Conservation (phyloP, 208 protist species). For the Angomonas ambiguus region DNA sequence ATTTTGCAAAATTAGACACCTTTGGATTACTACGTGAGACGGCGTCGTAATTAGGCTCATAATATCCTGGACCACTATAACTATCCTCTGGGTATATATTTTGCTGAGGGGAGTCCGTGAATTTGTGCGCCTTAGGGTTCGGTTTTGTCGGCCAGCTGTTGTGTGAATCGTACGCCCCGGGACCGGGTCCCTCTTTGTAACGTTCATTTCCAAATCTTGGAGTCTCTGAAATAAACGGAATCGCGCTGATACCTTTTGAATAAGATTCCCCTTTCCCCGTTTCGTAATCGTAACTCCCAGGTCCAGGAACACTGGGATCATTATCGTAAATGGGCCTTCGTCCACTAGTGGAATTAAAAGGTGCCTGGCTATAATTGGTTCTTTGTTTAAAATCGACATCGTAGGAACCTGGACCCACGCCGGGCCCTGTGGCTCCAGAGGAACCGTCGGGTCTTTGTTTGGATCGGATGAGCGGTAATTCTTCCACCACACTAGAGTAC, state of each 20-base stretch:
- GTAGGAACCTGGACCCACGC: slow-evolving; percentile 73
- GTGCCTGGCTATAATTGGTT: slow-evolving; percentile 43
- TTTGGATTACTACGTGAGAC: slow-evolving; percentile 34
- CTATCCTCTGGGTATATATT: neutral
- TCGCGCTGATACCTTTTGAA: slow-evolving; percentile 27
- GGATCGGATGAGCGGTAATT: slow-evolving; percentile 68
- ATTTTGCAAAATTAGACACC: slow-evolving; percentile 49
- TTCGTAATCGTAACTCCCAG: slow-evolving; percentile 46
- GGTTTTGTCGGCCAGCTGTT: slow-evolving; percentile 26
- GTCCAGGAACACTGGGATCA: slow-evolving; percentile 49
- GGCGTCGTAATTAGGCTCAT: slow-evolving; percentile 47
- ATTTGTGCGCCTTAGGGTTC: slow-evolving; percentile 15
- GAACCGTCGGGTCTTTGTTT: slow-evolving; percentile 39
- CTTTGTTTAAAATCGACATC: slow-evolving; percentile 27
- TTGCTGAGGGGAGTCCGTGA: slow-evolving; percentile 26
- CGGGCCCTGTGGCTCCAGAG: slow-evolving; percentile 31
- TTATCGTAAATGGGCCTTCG: slow-evolving; percentile 27
- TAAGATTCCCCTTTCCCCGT: neutral
- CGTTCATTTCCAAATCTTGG: slow-evolving; percentile 37
- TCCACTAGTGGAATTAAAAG: slow-evolving; percentile 65
- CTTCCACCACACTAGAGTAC: slow-evolving; percentile 36
- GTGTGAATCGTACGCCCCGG: slow-evolving; percentile 51
- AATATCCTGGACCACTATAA: slow-evolving; percentile 38
- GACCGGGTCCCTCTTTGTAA: slow-evolving; percentile 42
- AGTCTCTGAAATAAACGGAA: slow-evolving; percentile 65